Evolutionary conservation across 2,329 filamentous ascomycete species (phyloP).

Genomic region (Thelonectria olida): DNA sequence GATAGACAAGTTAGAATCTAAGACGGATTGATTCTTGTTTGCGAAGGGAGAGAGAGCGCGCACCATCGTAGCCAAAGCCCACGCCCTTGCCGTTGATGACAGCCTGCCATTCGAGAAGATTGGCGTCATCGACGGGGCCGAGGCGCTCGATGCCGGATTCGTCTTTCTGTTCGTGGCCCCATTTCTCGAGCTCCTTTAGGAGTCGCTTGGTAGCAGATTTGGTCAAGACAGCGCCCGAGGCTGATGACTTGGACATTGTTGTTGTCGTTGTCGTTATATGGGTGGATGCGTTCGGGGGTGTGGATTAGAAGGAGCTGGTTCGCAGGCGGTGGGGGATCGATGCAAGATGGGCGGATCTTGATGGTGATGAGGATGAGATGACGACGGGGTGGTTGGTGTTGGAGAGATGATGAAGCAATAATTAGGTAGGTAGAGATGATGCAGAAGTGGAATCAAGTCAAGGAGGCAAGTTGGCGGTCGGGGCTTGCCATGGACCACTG

Average conservation of each 20-base stretch:
- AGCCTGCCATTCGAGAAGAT: constrained; percentile 67
- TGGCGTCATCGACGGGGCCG: constrained; percentile 62
- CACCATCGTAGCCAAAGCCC: constrained; percentile 66
- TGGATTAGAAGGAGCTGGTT: neutral
- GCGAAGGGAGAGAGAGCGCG: constrained; percentile 23
- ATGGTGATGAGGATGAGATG: neutral
- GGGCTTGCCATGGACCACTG: neutral
- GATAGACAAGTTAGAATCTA: constrained; percentile 10
- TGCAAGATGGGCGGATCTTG: too few relatives aligned
- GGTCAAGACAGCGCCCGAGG: constrained; percentile 32
- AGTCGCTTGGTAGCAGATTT: constrained; percentile 65
- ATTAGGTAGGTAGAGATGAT: neutral
- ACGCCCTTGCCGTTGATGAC: constrained; percentile 68
- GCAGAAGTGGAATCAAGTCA: neutral
- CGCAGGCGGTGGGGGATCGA: neutral
- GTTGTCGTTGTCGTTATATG: neutral
- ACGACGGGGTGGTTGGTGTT: neutral
- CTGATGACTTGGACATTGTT: constrained; percentile 28
- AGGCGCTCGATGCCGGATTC: constrained; percentile 68
- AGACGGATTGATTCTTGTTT: neutral
- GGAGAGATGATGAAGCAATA: neutral
- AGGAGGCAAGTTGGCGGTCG: neutral
- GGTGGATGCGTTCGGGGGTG: neutral
- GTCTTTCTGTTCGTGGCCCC: constrained; percentile 57
- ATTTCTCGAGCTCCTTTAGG: constrained; percentile 65